These are phyloP conservation scores for Petasospora rhodanensis DNA, from an alignment of 1,139 yeast species.

Conservation along the genomic window DNA sequence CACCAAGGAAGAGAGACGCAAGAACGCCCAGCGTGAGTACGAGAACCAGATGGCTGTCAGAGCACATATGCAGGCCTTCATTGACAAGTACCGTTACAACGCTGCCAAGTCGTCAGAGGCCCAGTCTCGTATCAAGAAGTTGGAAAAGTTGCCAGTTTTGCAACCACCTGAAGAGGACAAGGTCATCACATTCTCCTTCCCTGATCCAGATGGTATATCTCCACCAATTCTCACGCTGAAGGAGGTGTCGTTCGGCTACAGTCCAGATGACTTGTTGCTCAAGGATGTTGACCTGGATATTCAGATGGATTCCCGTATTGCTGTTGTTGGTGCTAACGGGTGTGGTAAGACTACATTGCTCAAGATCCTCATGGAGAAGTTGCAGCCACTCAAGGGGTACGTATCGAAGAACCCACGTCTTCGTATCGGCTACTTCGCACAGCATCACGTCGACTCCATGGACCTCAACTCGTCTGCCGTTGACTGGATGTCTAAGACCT, in stretches of 20 bases:
- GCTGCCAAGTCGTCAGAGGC: conserved; percentile 98
- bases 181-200: conserved; percentile 80
- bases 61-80: conserved; percentile 86
- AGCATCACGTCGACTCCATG: conserved; percentile 98
- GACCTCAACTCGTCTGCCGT: conserved; percentile 86
- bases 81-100: conserved; percentile 93
- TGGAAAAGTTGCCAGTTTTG: conserved; percentile 86
- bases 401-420: conserved; percentile 79
- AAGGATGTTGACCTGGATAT: conserved; percentile 83
- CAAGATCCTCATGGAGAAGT: conserved; percentile 75
- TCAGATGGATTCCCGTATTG: conserved; percentile 91
- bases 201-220: conserved; percentile 88
- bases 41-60: conserved; percentile 96
- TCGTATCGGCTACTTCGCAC: conserved; percentile 97
- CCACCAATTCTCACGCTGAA: conserved; percentile 93
- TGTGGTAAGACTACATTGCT: conserved; percentile 96
- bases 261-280: conserved; percentile 55
- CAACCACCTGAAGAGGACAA: conserved; percentile 96
- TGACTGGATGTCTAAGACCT: conserved; percentile 85
- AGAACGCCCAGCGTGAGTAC: conserved; percentile 89
- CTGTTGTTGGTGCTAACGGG: conserved; percentile 98
- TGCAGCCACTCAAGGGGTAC: conserved; percentile 68
- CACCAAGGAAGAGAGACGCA: conserved; percentile 92
- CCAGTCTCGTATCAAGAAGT: conserved; percentile 92
- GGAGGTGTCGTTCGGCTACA: conserved; percentile 82